A percentile compares a stretch with the other conserved stretches of the same genome.
These are phyloP conservation scores for Zygoascus flipseniorum DNA, from an alignment of 805 yeast genomes.

Conservation along the genomic window DNA sequence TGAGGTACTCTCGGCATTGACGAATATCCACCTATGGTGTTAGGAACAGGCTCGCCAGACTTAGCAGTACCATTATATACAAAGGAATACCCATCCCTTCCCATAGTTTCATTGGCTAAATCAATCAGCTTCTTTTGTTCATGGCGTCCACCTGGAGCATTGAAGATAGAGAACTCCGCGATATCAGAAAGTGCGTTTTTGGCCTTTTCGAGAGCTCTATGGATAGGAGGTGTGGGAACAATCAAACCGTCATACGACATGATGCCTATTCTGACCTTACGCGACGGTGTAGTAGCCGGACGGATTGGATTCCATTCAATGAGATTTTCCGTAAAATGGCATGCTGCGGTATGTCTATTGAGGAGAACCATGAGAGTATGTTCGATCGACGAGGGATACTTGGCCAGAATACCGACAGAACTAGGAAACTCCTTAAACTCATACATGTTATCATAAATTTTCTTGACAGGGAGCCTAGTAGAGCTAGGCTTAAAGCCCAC, in stretches of 20 bases:
- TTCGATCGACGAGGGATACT: conserved; percentile 32
- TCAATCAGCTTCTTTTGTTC: neutral
- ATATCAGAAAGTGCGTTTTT: conserved; percentile 15
- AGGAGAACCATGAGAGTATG: conserved; percentile 30
- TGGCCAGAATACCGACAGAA: conserved; percentile 43
- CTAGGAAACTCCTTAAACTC: conserved; percentile 34
- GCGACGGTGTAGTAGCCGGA: neutral
- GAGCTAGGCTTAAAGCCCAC: conserved; percentile 42
- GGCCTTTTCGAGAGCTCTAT: conserved; percentile 36
- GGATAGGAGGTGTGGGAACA: conserved; percentile 44
- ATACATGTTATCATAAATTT: conserved; percentile 22
- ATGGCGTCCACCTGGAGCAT: conserved; percentile 1
- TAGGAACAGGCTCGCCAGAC: conserved; percentile 10
- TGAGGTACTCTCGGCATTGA: neutral
- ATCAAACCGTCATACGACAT: conserved; percentile 34
- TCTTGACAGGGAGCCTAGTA: conserved; percentile 23
- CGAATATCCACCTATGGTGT: conserved; percentile 1
- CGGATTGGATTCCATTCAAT: conserved; percentile 37
- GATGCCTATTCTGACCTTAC: conserved; percentile 8
- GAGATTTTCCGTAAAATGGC: conserved; percentile 45
- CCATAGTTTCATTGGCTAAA: neutral
- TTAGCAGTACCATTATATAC: conserved; percentile 2
- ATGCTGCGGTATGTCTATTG: conserved; percentile 21
- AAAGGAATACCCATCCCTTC: conserved; percentile 8
- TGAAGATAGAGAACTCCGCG: conserved; percentile 16